Base-by-base conservation (phyloP, 2,329 filamentous ascomycete species). In the Sporothrix sp. region DNA sequence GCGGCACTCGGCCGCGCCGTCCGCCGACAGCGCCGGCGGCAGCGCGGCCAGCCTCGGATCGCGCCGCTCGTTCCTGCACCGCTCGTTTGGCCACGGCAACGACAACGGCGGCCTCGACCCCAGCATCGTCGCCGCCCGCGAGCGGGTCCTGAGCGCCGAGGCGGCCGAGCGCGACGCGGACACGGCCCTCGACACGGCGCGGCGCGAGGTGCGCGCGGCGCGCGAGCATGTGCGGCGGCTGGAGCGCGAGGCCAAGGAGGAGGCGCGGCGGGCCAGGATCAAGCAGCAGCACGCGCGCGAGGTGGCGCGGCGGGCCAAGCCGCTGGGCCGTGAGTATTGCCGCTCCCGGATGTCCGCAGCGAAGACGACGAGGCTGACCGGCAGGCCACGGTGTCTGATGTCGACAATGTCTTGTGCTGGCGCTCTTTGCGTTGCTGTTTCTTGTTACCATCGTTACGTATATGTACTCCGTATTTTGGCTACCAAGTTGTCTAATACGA, bases 261-360 rank as follows among this genome's bases (percentile, higher is more conserved):
- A 84, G 61, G 77, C 81, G 2, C 68, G 81, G 20, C 64, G 75
- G 37, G 82, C 82, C 2, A 82, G 79, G 72, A 76, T 85, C 47
- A 85, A 86, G 74, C 74, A 82, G 65, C 71, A 73, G 48, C 78
- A 85, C 60, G 82, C 81, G 1, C 73, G 71, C 58, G 76, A 79
- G 59, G 74, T 85, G 27, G 80, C 77, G 6, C 85, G 83, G 76
- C 71, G 81, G 48, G 81, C 79, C n/a, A 80, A 81, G 65, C 73
- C 76, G n/a, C 74, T 85, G 52, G 82, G 82, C 51, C 77, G 81
- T n/a, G n/a, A n/a, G n/a, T n/a, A n/a, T n/a, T n/a, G n/a, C n/a
- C n/a, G n/a, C n/a, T n/a, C n/a, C n/a, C n/a, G n/a, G n/a, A n/a
- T n/a, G n/a, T n/a, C n/a, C n/a, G n/a, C n/a, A n/a, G n/a, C n/a